These are phyloP conservation scores for Strigomonas oncopelti DNA, from an alignment of 208 protist species.

Conservation along the genomic window DNA sequence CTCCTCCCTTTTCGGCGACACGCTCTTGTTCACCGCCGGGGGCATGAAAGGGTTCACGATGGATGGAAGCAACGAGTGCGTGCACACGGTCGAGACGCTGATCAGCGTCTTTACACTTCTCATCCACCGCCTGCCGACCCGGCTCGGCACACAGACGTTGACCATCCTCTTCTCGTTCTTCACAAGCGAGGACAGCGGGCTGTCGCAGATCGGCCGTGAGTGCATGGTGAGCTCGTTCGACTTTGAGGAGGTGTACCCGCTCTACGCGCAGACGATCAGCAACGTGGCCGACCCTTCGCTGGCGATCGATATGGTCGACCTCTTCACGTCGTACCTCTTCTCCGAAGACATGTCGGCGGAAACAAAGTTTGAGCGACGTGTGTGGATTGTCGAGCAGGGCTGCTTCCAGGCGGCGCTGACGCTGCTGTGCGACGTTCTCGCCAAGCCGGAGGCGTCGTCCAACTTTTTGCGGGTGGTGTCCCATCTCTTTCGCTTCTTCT, in stretches of 20 bases:
- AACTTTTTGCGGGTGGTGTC: slow-evolving; percentile 51
- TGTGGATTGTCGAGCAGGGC: slow-evolving; percentile 53
- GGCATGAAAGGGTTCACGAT: slow-evolving; percentile 8
- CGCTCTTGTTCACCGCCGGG: slow-evolving; percentile 11
- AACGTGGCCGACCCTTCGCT: slow-evolving; percentile 23
- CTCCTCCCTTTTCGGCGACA: slow-evolving; percentile 18
- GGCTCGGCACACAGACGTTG: slow-evolving; percentile 30
- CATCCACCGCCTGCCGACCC: slow-evolving; percentile 31
- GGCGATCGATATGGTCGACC: slow-evolving; percentile 24
- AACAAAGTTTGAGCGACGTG: slow-evolving; percentile 33
- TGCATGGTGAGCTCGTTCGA: slow-evolving; percentile 63
- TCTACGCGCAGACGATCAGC: slow-evolving; percentile 48
- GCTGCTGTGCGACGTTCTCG: slow-evolving; percentile 35
- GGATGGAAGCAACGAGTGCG: slow-evolving; percentile 19
- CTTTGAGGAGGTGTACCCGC: slow-evolving; percentile 38
- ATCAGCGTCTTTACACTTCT: slow-evolving; percentile 47
- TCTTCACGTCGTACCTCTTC: slow-evolving; percentile 18
- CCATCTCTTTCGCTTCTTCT: slow-evolving; percentile 72
- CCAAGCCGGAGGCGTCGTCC: slow-evolving; percentile 23
- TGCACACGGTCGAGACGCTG: slow-evolving; percentile 36
- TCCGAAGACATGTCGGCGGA: not conserved
- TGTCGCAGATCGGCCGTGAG: slow-evolving; percentile 47
- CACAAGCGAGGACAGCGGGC: slow-evolving; percentile 27
- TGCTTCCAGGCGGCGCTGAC: slow-evolving; percentile 57
- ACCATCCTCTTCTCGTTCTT: slow-evolving; percentile 50